Evolutionary conservation across 805 yeast species (phyloP).

Genomic region (Yarrowia divulgata): DNA sequence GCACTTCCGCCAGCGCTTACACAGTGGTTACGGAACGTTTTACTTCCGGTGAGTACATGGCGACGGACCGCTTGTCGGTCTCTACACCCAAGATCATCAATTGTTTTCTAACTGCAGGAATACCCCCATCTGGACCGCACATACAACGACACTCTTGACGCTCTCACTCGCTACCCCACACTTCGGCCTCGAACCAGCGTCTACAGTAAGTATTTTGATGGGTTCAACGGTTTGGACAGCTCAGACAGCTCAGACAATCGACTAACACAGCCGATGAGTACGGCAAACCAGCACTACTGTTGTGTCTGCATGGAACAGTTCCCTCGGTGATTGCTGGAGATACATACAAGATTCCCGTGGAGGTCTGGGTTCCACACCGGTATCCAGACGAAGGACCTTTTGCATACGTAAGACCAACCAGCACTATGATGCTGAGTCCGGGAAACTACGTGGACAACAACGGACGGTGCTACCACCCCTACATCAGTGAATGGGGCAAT

Average conservation of each 20-base stretch:
- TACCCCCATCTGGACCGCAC: conserved; percentile 64
- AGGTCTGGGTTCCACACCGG: conserved; percentile 76
- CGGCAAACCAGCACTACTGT: conserved; percentile 66
- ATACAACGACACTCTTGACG: conserved; percentile 67
- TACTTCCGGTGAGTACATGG: conserved; percentile 55
- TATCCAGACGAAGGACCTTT: conserved; percentile 76
- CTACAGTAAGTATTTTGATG: conserved; percentile 49
- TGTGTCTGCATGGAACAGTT: conserved; percentile 65
- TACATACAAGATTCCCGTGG: conserved; percentile 61
- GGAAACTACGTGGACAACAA: conserved; percentile 72
- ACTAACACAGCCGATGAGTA: conserved; percentile 53
- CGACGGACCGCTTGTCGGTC: not conserved
- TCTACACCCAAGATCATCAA: conserved; percentile 3
- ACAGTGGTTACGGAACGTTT: conserved; percentile 65
- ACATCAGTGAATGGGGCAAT: conserved; percentile 64
- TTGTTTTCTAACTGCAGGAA: conserved; percentile 48
- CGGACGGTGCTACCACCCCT: conserved; percentile 77
- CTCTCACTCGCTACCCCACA: conserved; percentile 59
- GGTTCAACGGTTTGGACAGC: not conserved
- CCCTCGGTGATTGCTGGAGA: conserved; percentile 34
- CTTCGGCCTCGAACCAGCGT: conserved; percentile 75
- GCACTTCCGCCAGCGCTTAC: conserved; percentile 55
- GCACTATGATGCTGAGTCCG: conserved; percentile 58
- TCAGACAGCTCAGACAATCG: no score
- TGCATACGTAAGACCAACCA: conserved; percentile 67